phyloP scores from a whole-genome alignment of 2,329 filamentous ascomycete genomes.

The Arachnopeziza araneosa region DNA sequence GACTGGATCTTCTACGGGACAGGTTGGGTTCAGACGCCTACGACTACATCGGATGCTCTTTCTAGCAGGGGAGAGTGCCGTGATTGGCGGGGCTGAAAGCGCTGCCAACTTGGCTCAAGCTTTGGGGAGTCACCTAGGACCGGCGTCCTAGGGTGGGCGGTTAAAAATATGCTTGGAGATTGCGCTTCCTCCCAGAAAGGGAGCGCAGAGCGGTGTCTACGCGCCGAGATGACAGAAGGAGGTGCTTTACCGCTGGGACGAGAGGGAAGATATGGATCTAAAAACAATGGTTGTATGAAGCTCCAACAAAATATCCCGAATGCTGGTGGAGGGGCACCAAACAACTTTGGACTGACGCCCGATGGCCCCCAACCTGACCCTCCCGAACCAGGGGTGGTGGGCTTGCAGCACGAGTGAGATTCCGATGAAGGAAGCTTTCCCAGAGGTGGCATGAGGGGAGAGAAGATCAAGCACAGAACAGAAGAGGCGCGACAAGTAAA shows the following conservation, averaged over 20 bases:
- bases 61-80: constrained; percentile 3
- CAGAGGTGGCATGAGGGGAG: no score
- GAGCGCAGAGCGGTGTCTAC: background rate
- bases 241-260: background rate
- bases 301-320: no score
- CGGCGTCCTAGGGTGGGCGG: background rate
- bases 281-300: background rate
- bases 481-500: no score
- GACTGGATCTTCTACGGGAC: constrained; percentile 14
- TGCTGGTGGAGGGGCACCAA: no score
- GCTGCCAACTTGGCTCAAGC: constrained; percentile 11
- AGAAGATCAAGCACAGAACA: no score
- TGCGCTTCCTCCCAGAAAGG: background rate
- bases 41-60: constrained; percentile 1
- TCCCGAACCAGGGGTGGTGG: no score
- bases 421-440: no score
- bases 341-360: no score
- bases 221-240: background rate
- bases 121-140: background rate
- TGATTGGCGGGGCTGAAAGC: constrained; percentile 17
- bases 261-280: background rate
- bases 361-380: no score
- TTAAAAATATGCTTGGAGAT: background rate
- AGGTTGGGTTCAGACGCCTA: constrained; percentile 9
- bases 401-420: no score